Evolutionary conservation across 169 alveolate genomes (phyloP).

Genomic region (Eimeria necatrix): DNA sequence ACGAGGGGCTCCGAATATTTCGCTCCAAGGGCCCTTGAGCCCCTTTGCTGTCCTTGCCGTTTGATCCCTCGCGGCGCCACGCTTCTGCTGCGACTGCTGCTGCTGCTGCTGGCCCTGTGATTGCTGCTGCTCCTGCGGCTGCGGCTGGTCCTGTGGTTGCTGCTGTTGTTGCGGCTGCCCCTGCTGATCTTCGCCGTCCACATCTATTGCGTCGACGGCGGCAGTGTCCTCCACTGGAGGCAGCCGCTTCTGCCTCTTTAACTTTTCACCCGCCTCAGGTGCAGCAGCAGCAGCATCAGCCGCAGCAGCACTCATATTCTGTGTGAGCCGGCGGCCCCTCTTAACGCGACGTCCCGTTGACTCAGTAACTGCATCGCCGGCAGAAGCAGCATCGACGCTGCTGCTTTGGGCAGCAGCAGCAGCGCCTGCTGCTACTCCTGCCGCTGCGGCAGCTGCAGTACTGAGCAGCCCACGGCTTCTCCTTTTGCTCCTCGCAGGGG

Average conservation of each 20-base stretch:
- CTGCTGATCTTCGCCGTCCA: constrained; percentile 25
- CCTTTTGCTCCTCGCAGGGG: constrained; percentile 43
- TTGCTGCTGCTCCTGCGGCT: not conserved
- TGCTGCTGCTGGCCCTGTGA: not conserved
- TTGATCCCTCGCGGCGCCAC: not conserved
- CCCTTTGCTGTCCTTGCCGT: not conserved
- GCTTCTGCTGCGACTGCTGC: not conserved
- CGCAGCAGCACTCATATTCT: not conserved
- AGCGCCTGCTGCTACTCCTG: not conserved
- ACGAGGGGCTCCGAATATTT: not conserved
- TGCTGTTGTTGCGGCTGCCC: not conserved
- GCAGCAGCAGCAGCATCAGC: constrained; percentile 54
- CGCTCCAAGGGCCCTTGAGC: constrained; percentile 40
- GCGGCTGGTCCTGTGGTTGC: not conserved
- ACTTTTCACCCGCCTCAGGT: not conserved
- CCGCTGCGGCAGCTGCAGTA: constrained; percentile 8
- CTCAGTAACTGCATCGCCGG: not conserved
- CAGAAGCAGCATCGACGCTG: constrained; percentile 25
- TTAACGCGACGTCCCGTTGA: not conserved
- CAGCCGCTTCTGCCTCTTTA: not conserved
- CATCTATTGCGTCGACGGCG: constrained; percentile 22
- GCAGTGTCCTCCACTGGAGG: not conserved
- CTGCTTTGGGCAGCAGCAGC: constrained; percentile 52
- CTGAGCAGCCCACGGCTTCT: not conserved
- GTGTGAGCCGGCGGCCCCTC: constrained; percentile 64